Evolutionary conservation across 2,329 filamentous ascomycete species (phyloP).

Genomic region (Fusarium equiseti): DNA sequence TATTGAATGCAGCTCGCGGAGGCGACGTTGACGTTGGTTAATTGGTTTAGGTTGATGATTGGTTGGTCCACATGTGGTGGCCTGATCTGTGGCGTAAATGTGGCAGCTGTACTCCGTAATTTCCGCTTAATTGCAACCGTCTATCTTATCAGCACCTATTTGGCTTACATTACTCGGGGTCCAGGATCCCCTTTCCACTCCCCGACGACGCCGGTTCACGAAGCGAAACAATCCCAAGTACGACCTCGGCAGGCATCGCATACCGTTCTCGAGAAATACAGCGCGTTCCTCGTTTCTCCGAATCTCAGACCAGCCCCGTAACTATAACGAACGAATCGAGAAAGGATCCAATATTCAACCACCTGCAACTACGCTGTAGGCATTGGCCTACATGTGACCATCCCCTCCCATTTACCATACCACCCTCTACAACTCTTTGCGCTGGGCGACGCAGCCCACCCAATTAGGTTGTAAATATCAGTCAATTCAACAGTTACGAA

Average conservation of each 20-base stretch:
- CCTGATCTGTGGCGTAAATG: conserved; percentile 21
- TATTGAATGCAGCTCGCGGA: conserved; percentile 26
- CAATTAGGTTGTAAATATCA: conserved; percentile 44
- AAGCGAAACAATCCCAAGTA: conserved; percentile 35
- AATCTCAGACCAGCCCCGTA: conserved; percentile 3
- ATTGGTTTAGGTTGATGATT: conserved; percentile 20
- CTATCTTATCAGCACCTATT: conserved; percentile 44
- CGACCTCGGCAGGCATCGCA: conserved; percentile 34
- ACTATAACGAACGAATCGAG: conserved; percentile 25
- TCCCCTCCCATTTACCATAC: conserved; percentile 38
- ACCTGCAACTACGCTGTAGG: conserved; percentile 33
- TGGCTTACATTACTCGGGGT: conserved; percentile 44
- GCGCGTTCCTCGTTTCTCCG: neutral
- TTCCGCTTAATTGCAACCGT: conserved; percentile 47
- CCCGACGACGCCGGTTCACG: conserved; percentile 44
- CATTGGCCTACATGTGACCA: conserved; percentile 47
- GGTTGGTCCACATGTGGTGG: conserved; percentile 30
- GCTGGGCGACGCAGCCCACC: conserved; percentile 37
- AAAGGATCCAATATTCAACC: conserved; percentile 36
- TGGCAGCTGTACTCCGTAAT: conserved; percentile 34
- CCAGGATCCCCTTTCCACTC: conserved; percentile 46
- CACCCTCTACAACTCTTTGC: conserved; percentile 43
- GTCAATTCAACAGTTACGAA: conserved; percentile 20
- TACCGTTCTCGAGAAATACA: conserved; percentile 8
- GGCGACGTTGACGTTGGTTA: conserved; percentile 30